Conservation (phyloP, 768 basidiomycete species). For the Russula brevipes region DNA sequence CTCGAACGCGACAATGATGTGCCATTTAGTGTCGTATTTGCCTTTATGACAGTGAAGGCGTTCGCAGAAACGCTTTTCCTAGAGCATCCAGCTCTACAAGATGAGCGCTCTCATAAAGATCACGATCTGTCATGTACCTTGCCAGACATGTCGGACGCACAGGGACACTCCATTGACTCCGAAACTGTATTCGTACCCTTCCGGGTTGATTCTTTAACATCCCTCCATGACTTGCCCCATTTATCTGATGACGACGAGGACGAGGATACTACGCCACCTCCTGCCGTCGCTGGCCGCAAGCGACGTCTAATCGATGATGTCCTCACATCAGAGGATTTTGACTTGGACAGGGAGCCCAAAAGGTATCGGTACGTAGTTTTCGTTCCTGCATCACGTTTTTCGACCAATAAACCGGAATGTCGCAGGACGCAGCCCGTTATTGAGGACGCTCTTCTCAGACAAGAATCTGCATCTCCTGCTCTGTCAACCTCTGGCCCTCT, state of each 20-base stretch:
- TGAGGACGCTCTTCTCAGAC: too few species aligned
- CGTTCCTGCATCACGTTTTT: neutral
- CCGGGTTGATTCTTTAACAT: neutral
- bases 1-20: slow-evolving; percentile 23
- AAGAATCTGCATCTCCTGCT: too few species aligned
- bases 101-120: neutral
- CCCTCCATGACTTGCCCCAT: neutral
- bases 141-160: neutral
- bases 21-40: slow-evolving; percentile 16
- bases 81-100: slow-evolving; percentile 11
- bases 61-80: slow-evolving; percentile 32
- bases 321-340: neutral
- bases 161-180: neutral
- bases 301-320: neutral
- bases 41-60: slow-evolving; percentile 31
- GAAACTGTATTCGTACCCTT: neutral
- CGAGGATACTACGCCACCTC: slow-evolving; percentile 17
- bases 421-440: too few species aligned
- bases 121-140: too few species aligned
- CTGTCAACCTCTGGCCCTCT: too few species aligned
- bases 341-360: slow-evolving; percentile 3
- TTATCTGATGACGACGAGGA: neutral
- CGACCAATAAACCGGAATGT: too few species aligned
- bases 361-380: slow-evolving; percentile 2
- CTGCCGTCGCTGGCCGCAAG: slow-evolving; percentile 18